These are phyloP conservation scores for Penicillium egyptiacum DNA, from an alignment of 495 filamentous ascomycete species.

Conservation along the genomic window DNA sequence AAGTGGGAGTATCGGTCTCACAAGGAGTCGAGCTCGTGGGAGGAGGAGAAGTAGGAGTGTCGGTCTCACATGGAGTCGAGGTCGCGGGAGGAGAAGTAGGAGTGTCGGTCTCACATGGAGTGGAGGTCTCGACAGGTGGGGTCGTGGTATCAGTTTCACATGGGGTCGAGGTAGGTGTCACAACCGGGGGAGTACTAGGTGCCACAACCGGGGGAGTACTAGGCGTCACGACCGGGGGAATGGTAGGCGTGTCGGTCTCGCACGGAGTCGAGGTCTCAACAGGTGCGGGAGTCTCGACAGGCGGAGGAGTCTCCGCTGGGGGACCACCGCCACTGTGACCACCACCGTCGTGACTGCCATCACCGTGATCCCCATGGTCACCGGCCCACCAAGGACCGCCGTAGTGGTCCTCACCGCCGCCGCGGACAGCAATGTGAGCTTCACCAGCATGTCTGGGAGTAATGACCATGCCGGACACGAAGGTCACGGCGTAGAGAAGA, in stretches of 20 bases:
- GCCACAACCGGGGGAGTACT: constrained; percentile 7
- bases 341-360: constrained; percentile 4
- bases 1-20: constrained; percentile 10
- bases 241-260: constrained; percentile 14
- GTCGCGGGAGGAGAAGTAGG: not conserved
- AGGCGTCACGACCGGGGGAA: constrained; percentile 4
- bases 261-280: constrained; percentile 10
- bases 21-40: constrained; percentile 9
- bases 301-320: constrained; percentile 10
- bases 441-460: constrained; percentile 16
- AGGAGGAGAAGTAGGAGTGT: not conserved
- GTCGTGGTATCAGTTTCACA: constrained; percentile 15
- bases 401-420: constrained; percentile 8
- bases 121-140: constrained; percentile 3
- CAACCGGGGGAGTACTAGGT: constrained; percentile 5
- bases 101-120: constrained; percentile 14
- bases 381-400: constrained; percentile 8
- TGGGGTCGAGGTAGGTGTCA: constrained; percentile 11
- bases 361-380: constrained; percentile 1
- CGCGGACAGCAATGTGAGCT: constrained; percentile 15
- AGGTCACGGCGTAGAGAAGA: constrained; percentile 23
- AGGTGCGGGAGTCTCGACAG: constrained; percentile 7
- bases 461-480: constrained; percentile 24
- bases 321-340: not conserved
- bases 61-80: constrained; percentile 18